A percentile compares a stretch with the other conserved stretches of the same genome.
These are phyloP conservation scores for Spathaspora girioi DNA, from an alignment of 805 yeast genomes.

Conservation along the genomic window DNA sequence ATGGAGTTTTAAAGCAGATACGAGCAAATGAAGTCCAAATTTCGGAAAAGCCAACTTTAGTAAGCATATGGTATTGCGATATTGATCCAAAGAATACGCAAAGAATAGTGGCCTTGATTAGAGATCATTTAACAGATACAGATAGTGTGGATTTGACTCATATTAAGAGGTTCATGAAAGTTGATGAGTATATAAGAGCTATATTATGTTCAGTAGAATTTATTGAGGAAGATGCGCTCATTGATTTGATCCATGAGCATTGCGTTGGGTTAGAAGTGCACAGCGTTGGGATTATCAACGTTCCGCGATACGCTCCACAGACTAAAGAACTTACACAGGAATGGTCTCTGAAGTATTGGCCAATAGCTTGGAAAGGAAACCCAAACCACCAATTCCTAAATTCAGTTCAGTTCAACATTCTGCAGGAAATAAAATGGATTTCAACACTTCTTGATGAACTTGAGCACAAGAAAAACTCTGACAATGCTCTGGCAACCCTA, in stretches of 20 bases:
- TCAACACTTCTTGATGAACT: slow-evolving; percentile 9
- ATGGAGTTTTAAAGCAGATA: slow-evolving; percentile 45
- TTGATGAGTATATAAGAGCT: slow-evolving; percentile 25
- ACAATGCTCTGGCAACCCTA: slow-evolving; percentile 4
- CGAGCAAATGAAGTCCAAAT: slow-evolving; percentile 19
- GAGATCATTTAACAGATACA: slow-evolving; percentile 20
- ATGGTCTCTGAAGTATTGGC: slow-evolving; percentile 81
- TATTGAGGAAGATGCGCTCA: slow-evolving; percentile 13
- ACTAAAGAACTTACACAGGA: slow-evolving; percentile 60
- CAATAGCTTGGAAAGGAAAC: slow-evolving; percentile 90
- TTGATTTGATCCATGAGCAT: background rate
- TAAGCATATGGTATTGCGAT: slow-evolving; percentile 47
- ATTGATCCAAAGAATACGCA: slow-evolving; percentile 36
- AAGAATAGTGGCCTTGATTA: slow-evolving; percentile 20
- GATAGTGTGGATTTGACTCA: slow-evolving; percentile 33
- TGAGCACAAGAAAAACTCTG: background rate
- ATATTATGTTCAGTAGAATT: slow-evolving; percentile 44
- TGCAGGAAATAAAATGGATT: slow-evolving; percentile 30
- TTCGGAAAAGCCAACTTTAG: slow-evolving; percentile 22
- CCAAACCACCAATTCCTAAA: slow-evolving; percentile 70
- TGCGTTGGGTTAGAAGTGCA: slow-evolving; percentile 8
- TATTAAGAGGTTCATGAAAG: slow-evolving; percentile 54
- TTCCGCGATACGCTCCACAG: slow-evolving; percentile 65
- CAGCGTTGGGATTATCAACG: slow-evolving; percentile 19
- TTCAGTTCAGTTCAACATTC: slow-evolving; percentile 48